These are phyloP conservation scores for Spencermartinsiella ligniputridi DNA, from an alignment of 1,139 yeast species.

Conservation along the genomic window DNA sequence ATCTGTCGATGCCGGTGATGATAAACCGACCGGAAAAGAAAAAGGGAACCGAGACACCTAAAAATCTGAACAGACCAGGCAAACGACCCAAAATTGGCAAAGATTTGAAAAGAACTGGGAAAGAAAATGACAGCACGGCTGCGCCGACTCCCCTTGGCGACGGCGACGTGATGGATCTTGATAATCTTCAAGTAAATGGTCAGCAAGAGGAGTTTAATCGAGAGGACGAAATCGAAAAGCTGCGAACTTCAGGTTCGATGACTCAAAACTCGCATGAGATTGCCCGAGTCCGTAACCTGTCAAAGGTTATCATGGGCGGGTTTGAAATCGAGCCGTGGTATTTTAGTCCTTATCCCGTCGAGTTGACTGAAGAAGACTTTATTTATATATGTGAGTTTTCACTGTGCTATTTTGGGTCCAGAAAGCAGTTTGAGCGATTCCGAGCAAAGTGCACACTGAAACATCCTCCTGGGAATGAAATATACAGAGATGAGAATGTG, in stretches of 20 bases:
- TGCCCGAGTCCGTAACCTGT: constrained; percentile 82
- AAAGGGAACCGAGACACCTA: constrained; percentile 22
- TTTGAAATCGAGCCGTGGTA: constrained; percentile 98
- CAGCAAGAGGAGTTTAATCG: constrained; percentile 59
- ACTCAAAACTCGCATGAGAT: constrained; percentile 84
- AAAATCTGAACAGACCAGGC: constrained; percentile 44
- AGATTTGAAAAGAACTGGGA: constrained; percentile 19
- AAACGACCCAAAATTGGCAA: constrained; percentile 32
- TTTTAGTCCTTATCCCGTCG: constrained; percentile 94
- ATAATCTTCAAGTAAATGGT: constrained; percentile 81
- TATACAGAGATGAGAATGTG: constrained; percentile 78
- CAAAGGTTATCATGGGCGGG: constrained; percentile 76
- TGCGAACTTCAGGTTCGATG: constrained; percentile 95
- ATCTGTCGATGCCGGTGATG: constrained; percentile 60
- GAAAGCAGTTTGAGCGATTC: constrained; percentile 87
- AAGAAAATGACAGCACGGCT: constrained; percentile 15
- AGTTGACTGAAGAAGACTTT: constrained; percentile 84
- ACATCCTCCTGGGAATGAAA: constrained; percentile 98
- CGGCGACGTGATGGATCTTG: constrained; percentile 65
- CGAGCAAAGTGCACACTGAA: constrained; percentile 73
- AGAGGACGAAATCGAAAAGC: constrained; percentile 87
- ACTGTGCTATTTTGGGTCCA: constrained; percentile 80
- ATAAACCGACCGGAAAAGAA: constrained; percentile 57
- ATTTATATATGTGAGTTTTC: constrained; percentile 91
- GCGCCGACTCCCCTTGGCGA: constrained; percentile 14